These are phyloP conservation scores for Selenicereus undatus DNA, from an alignment of 148 eudicot species.

Conservation along the genomic window DNA sequence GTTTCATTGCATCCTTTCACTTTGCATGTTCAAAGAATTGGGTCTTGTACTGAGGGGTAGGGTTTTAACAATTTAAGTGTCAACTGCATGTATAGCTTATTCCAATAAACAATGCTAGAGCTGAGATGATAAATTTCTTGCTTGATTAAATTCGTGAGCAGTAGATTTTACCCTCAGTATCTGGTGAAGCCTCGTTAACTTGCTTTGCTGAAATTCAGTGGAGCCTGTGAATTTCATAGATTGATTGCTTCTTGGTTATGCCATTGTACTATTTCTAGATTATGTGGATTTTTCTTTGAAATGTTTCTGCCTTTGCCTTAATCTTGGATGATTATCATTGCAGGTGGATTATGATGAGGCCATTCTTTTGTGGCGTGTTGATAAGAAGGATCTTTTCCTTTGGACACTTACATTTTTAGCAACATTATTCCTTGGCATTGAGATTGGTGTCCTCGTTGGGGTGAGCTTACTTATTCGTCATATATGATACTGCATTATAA, in stretches of 20 bases:
- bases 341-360: constrained; percentile 98
- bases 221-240: background rate
- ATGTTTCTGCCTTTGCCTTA: background rate
- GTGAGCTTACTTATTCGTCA: constrained; percentile 40
- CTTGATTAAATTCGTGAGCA: background rate
- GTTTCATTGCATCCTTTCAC: no score
- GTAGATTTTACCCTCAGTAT: background rate
- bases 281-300: background rate
- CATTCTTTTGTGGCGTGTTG: constrained; percentile 80
- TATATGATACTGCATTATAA: background rate
- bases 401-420: constrained; percentile 68
- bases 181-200: background rate
- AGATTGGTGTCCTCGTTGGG: constrained; percentile 96
- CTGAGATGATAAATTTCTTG: background rate
- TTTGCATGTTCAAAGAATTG: background rate
- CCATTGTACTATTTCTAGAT: background rate
- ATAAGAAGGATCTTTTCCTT: constrained; percentile 87
- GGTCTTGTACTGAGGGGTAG: background rate
- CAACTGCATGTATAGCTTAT: background rate
- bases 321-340: constrained; percentile 15
- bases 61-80: background rate
- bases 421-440: constrained; percentile 88
- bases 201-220: background rate
- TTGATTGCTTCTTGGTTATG: background rate
- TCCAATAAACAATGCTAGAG: background rate